These are phyloP conservation scores for Colletotrichum limetticola DNA, from an alignment of 2,329 filamentous ascomycete genomes.

Conservation along the genomic window DNA sequence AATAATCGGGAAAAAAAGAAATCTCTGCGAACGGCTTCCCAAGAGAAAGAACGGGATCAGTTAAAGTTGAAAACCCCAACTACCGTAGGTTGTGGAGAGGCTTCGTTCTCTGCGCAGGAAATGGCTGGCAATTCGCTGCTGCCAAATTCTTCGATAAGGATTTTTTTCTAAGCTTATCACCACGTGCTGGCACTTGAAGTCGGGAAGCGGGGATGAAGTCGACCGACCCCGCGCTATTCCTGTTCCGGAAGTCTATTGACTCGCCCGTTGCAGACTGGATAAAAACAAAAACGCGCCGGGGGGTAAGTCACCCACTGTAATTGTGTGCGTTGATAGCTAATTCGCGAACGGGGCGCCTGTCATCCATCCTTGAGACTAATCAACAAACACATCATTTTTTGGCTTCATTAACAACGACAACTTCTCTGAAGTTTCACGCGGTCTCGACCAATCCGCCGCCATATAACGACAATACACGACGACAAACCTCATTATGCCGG, in stretches of 20 bases:
- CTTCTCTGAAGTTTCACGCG: background rate
- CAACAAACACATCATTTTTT: conserved; percentile 26
- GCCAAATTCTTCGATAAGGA: conserved; percentile 26
- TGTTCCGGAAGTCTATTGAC: conserved; percentile 35
- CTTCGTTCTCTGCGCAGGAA: background rate
- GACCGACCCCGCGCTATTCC: conserved; percentile 36
- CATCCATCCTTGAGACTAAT: conserved; percentile 2
- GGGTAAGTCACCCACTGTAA: conserved; percentile 21
- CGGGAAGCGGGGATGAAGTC: background rate
- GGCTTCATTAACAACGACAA: conserved; percentile 15
- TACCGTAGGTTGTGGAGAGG: conserved; percentile 34
- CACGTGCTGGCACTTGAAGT: conserved; percentile 21
- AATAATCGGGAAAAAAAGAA: too few species aligned
- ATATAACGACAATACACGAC: conserved; percentile 1
- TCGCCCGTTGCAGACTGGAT: conserved; percentile 15
- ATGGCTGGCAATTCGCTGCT: conserved; percentile 9
- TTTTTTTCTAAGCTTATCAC: conserved; percentile 36
- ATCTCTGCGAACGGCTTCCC: background rate
- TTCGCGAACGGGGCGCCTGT: background rate
- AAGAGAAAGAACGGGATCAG: background rate
- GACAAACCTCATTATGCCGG: conserved; percentile 54
- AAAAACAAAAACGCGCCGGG: conserved; percentile 37
- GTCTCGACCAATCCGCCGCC: background rate
- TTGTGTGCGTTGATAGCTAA: conserved; percentile 25
- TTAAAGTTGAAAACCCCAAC: background rate